Conservation (phyloP, 2,329 filamentous ascomycete species). For the Sclerotinia sclerotiorum region DNA sequence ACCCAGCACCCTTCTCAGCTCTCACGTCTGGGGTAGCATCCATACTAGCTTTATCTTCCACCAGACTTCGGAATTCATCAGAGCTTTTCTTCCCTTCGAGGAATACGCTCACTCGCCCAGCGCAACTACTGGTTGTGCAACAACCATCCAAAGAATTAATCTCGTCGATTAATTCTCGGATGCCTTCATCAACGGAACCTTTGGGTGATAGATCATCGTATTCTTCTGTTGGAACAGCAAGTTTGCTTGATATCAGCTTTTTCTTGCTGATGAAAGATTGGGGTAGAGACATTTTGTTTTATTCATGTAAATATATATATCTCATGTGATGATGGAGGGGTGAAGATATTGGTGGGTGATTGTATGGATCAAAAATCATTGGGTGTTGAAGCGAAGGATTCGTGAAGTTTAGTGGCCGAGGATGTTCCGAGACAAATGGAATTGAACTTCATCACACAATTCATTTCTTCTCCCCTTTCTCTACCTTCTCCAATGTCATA, state of each 20-base stretch:
- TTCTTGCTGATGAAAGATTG: constrained; percentile 62
- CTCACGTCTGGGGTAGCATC: constrained; percentile 16
- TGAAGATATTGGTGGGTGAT: constrained; percentile 9
- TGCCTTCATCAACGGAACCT: constrained; percentile 77
- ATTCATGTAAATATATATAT: not conserved
- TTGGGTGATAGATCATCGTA: constrained; percentile 88
- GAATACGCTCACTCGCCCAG: constrained; percentile 83
- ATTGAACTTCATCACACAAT: not conserved
- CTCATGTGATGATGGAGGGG: constrained; percentile 18
- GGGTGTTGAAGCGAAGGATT: constrained; percentile 6
- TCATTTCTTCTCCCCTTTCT: not conserved
- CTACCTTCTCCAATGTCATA: not conserved
- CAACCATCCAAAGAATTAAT: constrained; percentile 75
- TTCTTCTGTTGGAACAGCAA: constrained; percentile 65
- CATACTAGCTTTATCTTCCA: constrained; percentile 28
- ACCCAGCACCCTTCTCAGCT: constrained; percentile 43
- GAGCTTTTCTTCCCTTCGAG: constrained; percentile 66
- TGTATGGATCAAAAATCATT: not conserved
- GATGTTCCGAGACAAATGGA: constrained; percentile 4
- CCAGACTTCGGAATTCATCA: constrained; percentile 22
- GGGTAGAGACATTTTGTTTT: constrained; percentile 25
- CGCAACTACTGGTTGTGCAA: constrained; percentile 92
- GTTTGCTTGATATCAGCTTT: constrained; percentile 66
- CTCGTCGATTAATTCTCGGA: constrained; percentile 72
- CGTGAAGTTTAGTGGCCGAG: not conserved